Conservation (phyloP, 2,329 filamentous ascomycete genomes). For the Metarhizium sp. region DNA sequence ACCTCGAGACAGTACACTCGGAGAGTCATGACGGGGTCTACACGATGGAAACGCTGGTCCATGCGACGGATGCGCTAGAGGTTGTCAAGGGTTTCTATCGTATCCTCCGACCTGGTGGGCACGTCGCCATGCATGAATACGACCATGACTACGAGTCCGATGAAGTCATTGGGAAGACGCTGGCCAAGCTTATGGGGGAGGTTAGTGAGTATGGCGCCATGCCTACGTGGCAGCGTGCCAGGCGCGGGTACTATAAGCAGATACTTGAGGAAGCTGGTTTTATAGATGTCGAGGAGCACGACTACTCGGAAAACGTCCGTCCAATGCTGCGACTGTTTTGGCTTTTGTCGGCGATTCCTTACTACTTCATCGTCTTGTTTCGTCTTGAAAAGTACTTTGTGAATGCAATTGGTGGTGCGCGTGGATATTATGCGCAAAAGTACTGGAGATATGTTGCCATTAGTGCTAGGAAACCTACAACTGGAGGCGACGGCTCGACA, state of each 20-base stretch:
- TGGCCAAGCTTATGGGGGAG: constrained; percentile 21
- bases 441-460: constrained; percentile 11
- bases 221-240: constrained; percentile 31
- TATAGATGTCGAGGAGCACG: constrained; percentile 30
- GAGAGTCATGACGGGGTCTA: constrained; percentile 40
- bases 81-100: constrained; percentile 37
- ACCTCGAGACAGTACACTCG: constrained; percentile 30
- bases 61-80: constrained; percentile 35
- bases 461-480: constrained; percentile 7
- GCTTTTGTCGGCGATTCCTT: constrained; percentile 35
- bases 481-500: background rate
- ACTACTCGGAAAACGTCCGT: constrained; percentile 35
- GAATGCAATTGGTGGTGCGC: constrained; percentile 20
- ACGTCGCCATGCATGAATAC: constrained; percentile 36
- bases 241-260: constrained; percentile 26
- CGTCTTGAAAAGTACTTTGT: constrained; percentile 34
- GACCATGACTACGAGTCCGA: constrained; percentile 28
- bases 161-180: constrained; percentile 13
- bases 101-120: constrained; percentile 36
- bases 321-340: constrained; percentile 41
- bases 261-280: constrained; percentile 36
- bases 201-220: constrained; percentile 35
- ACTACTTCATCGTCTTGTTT: constrained; percentile 32
- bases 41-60: constrained; percentile 47
- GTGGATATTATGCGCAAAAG: constrained; percentile 7